phyloP scores from a whole-genome alignment of 2,329 filamentous ascomycete species.

The Ilyonectria destructans region DNA sequence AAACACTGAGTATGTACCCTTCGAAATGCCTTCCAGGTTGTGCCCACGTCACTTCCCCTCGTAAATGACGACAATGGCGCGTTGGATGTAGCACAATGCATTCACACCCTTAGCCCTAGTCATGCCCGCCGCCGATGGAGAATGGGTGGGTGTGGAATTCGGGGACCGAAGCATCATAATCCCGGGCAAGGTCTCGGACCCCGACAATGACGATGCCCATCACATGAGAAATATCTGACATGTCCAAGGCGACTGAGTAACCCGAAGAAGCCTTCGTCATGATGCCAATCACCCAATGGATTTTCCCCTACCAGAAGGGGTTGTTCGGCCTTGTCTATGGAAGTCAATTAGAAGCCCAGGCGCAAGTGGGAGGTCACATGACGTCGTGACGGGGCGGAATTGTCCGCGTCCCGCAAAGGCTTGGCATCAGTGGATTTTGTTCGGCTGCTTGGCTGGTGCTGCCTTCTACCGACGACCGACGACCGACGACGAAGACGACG shows the following conservation, averaged over 20 bases:
- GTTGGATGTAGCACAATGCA: neutral
- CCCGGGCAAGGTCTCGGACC: neutral
- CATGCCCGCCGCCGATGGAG: neutral
- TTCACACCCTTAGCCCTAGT: neutral
- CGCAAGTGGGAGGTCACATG: slow-evolving; percentile 29
- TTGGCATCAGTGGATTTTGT: slow-evolving; percentile 25
- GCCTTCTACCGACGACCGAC: slow-evolving; percentile 15
- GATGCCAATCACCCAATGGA: neutral
- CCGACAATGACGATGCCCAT: neutral
- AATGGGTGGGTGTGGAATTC: neutral
- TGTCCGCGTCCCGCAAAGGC: slow-evolving; percentile 25
- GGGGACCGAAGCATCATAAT: neutral
- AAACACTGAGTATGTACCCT: no score
- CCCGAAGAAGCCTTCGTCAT: neutral
- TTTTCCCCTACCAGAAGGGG: neutral
- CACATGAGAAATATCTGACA: neutral
- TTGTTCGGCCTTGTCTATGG: neutral
- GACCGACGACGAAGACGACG: slow-evolving; percentile 19
- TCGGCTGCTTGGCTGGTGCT: slow-evolving; percentile 21
- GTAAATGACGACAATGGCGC: no score
- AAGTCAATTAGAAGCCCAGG: neutral
- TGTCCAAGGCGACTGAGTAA: no score
- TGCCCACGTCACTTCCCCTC: neutral
- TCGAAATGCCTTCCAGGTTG: neutral
- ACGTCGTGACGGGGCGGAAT: slow-evolving; percentile 34